Evolutionary conservation across 1,139 yeast genomes (phyloP).

Genomic region (Pichia sp.): DNA sequence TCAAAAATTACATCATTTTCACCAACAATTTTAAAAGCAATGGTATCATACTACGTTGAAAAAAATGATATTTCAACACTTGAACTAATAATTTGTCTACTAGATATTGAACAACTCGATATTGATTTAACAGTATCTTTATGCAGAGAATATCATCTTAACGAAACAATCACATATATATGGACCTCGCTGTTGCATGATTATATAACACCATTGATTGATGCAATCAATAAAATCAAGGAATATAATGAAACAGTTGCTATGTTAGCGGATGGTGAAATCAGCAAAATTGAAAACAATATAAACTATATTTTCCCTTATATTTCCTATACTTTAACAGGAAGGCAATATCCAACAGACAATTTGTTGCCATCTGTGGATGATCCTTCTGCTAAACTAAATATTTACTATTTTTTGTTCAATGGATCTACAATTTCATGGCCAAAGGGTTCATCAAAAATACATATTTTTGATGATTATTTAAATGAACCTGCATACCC

Average conservation of each 20-base stretch:
- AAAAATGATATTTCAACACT: constrained; percentile 40
- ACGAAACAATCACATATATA: constrained; percentile 59
- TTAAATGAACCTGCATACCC: constrained; percentile 48
- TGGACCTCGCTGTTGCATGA: constrained; percentile 64
- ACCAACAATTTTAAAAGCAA: constrained; percentile 52
- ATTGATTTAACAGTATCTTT: constrained; percentile 61
- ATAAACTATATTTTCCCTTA: constrained; percentile 47
- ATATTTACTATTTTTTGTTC: constrained; percentile 51
- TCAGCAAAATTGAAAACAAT: constrained; percentile 15
- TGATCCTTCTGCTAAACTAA: constrained; percentile 36
- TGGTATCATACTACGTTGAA: constrained; percentile 47
- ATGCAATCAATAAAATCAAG: constrained; percentile 41
- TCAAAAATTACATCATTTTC: constrained; percentile 46
- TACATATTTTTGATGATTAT: constrained; percentile 26
- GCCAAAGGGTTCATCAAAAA: constrained; percentile 34
- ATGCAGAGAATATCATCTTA: constrained; percentile 47
- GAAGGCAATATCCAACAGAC: constrained; percentile 74
- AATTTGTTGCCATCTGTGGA: constrained; percentile 33
- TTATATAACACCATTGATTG: constrained; percentile 59
- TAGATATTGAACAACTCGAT: constrained; percentile 64
- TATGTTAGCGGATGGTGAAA: constrained; percentile 3
- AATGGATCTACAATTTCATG: constrained; percentile 42
- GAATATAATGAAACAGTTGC: constrained; percentile 11
- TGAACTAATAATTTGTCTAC: constrained; percentile 58
- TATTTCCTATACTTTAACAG: constrained; percentile 63